Base-by-base conservation (phyloP, 1,284 basidiomycete species). In the Cutaneotrichosporon dermatis region DNA sequence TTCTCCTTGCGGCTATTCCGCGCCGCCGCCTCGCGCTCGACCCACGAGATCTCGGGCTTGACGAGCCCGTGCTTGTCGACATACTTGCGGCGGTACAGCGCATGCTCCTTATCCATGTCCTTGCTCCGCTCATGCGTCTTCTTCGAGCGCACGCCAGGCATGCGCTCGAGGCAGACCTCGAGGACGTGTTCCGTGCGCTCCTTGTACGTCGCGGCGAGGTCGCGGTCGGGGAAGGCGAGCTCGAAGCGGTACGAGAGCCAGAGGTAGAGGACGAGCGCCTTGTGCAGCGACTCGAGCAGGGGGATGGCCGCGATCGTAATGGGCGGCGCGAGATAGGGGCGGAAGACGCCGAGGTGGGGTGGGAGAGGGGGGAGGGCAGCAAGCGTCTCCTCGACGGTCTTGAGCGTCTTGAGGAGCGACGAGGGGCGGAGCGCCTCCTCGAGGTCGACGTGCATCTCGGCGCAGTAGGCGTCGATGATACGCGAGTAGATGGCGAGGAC, bases 171-270 rank as follows among this genome's bases (percentile, higher is more conserved):
- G 53, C 77, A 77, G 15, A 71, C 61, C 57, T 91, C 86, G 69
- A 95, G 83, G 10, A 82, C 86, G 35, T 73, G 72, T 76, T 96
- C 90, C 4, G 86, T 80, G 39, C 86, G 79, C n/a, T 72, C 72
- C 75, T 92, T 92, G 56, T 88, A 69, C 46, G 73, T 75, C 4
- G 78, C 70, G 1, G 85, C 87, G 44, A 81, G 76, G 9, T 79
- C 74, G 37, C 82, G 79, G 40, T 88, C 83, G 13, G 83, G 80
- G 74, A 90, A 98, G 10, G 85, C 82, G 50, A 92, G 80, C 1
- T 86, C 83, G 52, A 86, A 83, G n/a, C 94, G 85, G 76, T 86
- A 88, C 25, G 83, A 82, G 59, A 96, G 82, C 95, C 95, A 99
- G 55, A 92, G 80, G 76, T 98, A 98, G 15, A 89, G 68, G 13